Base-by-base conservation (phyloP, 768 basidiomycete species). In the Hypholoma sublateritium region DNA sequence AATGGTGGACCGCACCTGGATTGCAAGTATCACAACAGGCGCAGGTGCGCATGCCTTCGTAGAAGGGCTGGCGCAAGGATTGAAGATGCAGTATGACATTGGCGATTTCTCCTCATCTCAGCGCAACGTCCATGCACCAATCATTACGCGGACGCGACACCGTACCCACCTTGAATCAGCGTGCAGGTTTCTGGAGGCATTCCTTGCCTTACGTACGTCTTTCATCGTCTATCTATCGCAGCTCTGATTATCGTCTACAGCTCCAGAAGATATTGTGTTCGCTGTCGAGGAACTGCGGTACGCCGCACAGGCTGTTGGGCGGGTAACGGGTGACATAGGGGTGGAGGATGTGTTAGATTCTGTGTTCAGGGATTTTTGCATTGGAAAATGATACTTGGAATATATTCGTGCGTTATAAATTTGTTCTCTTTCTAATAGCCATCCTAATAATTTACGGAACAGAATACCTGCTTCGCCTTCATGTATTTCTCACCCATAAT, bases 241-340 rank as follows among this genome's bases (percentile, higher is more conserved):
- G 19, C 37, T 37, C 25, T 37, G 14, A 37, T 7, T 12, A 47
- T 19, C n/a, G 45, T 53, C 4, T 50, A 12, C 65, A 87, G 87
- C 81, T 8, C 64, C 81, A 1, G 77, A 81, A n/a, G 90, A 94
- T 59, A 73, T 95, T 4, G 92, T 95, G 5, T 67, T 91, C 11
- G 92, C 84, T 4, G 93, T 93, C 0, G 94, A 96, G 69, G 92
- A 94, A 66, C 77, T 96, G 22, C 84, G 94, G 22, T 93, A 94
- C 66, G 94, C 93, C 1, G 86, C 88, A 0, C 81, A 83, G 57
- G 87, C 91, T 4, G 81, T 96, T n/a, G 93, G 91, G 1, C 84
- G 85, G 56, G 85, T 95, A n/a, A 86, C 88, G 1, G 93, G 94
- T 4, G 67, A 80, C 7, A 87, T 96, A 54, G 87, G 87, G 45